These are phyloP conservation scores for Plasmodium inui DNA, from an alignment of 169 alveolate genomes.

Conservation along the genomic window DNA sequence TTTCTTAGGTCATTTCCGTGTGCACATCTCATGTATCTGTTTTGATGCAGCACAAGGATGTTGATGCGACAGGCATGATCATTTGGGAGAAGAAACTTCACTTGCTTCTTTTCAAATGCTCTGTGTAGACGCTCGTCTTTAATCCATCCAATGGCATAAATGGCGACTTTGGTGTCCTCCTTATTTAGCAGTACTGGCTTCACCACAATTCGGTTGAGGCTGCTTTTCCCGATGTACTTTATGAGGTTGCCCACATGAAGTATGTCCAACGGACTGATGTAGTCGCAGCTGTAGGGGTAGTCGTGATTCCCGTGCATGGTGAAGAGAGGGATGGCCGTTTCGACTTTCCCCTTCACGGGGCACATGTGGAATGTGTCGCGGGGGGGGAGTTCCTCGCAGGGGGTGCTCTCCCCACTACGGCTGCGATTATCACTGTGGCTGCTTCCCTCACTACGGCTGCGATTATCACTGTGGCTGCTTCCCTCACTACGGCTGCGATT, in stretches of 20 bases:
- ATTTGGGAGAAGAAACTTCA: constrained; percentile 91
- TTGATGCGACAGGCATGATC: constrained; percentile 88
- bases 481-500: not conserved
- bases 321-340: constrained; percentile 39
- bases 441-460: not conserved
- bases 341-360: constrained; percentile 19
- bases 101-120: constrained; percentile 90
- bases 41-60: constrained; percentile 96
- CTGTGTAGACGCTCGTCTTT: constrained; percentile 94
- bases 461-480: too few relatives aligned
- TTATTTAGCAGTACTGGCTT: constrained; percentile 92
- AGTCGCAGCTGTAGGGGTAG: constrained; percentile 80
- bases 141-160: constrained; percentile 96
- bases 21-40: constrained; percentile 91
- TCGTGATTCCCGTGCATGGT: constrained; percentile 84
- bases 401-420: not conserved
- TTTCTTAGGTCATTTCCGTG: constrained; percentile 87
- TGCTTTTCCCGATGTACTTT: constrained; percentile 93
- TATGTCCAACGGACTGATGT: constrained; percentile 79
- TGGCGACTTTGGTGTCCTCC: constrained; percentile 92
- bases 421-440: not conserved
- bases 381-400: not conserved
- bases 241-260: constrained; percentile 86
- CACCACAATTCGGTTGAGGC: constrained; percentile 88
- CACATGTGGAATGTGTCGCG: not conserved